phyloP scores from a whole-genome alignment of 805 yeast genomes.

The Candida krabiensis region DNA sequence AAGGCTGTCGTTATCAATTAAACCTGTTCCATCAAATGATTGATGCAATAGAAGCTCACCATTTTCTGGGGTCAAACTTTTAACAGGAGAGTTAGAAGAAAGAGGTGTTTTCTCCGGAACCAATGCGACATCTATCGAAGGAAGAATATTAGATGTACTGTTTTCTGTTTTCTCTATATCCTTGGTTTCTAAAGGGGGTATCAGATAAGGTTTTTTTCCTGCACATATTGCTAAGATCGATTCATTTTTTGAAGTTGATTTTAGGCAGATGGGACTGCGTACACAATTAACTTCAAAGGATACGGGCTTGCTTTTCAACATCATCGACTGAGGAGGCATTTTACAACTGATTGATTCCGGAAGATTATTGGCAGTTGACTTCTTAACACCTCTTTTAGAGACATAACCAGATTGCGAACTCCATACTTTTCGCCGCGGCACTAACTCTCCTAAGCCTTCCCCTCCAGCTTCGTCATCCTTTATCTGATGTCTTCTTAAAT shows the following conservation, averaged over 20 bases:
- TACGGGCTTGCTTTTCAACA: not conserved
- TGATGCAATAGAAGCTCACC: not conserved
- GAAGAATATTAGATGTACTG: too few relatives aligned
- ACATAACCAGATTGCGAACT: not conserved
- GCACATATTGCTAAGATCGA: not conserved
- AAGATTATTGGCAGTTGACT: not conserved
- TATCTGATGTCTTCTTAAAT: constrained; percentile 14
- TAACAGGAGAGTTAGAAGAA: not conserved
- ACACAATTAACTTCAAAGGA: too few relatives aligned
- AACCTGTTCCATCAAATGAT: not conserved
- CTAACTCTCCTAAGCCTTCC: constrained; percentile 10
- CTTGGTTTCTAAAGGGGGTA: too few relatives aligned
- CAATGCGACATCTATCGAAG: too few relatives aligned
- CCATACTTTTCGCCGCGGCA: not conserved
- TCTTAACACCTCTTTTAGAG: constrained; percentile 2
- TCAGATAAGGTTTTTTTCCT: too few relatives aligned
- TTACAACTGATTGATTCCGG: too few relatives aligned
- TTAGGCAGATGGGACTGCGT: not conserved
- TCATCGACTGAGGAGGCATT: too few relatives aligned
- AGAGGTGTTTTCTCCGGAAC: too few relatives aligned
- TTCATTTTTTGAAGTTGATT: not conserved
- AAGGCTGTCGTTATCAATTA: not conserved
- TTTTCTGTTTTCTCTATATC: too few relatives aligned
- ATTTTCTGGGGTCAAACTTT: not conserved
- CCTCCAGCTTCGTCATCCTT: constrained; percentile 19